A percentile compares a stretch with the other conserved stretches of the same genome.
Conservation (phyloP, 345 rosid genomes). For the Orychophragmus violaceus region DNA sequence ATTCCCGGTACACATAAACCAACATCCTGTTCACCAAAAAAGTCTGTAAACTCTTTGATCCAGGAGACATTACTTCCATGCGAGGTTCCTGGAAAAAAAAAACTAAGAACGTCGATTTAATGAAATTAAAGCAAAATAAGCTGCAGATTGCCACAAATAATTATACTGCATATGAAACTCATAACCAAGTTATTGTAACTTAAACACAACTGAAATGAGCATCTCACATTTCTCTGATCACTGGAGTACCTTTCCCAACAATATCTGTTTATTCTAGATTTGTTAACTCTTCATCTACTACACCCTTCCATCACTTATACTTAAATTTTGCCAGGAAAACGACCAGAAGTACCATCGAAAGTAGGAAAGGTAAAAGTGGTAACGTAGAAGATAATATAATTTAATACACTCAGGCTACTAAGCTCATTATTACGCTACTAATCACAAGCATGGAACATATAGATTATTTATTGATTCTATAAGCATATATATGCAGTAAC, state of each 20-base stretch:
- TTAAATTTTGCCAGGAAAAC: not conserved
- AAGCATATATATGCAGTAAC: not conserved
- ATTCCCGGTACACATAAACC: conserved; percentile 77
- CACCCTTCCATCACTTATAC: too few relatives aligned
- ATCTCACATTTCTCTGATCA: not conserved
- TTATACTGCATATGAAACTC: not conserved
- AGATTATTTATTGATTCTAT: not conserved
- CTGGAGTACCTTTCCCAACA: conserved; percentile 5
- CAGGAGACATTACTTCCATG: conserved; percentile 88
- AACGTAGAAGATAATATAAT: not conserved
- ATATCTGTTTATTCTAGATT: not conserved
- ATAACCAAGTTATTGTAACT: not conserved
- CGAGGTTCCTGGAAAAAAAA: conserved; percentile 64
- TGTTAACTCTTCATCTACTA: not conserved
- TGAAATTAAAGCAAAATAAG: conserved; percentile 2
- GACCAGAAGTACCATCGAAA: not conserved
- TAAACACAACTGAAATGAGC: conserved; percentile 2
- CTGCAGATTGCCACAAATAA: conserved; percentile 1
- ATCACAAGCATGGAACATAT: conserved; percentile 4
- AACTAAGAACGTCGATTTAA: not conserved
- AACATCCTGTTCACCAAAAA: conserved; percentile 65
- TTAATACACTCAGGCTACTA: too few relatives aligned
- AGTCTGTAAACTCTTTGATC: conserved; percentile 67
- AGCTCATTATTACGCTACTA: too few relatives aligned
- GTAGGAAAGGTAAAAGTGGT: conserved; percentile 1